Percentiles rank a stretch among this genome's conserved stretches.
Conservation (phyloP, 2,329 filamentous ascomycete species). For the Beauveria pseudobassiana region DNA sequence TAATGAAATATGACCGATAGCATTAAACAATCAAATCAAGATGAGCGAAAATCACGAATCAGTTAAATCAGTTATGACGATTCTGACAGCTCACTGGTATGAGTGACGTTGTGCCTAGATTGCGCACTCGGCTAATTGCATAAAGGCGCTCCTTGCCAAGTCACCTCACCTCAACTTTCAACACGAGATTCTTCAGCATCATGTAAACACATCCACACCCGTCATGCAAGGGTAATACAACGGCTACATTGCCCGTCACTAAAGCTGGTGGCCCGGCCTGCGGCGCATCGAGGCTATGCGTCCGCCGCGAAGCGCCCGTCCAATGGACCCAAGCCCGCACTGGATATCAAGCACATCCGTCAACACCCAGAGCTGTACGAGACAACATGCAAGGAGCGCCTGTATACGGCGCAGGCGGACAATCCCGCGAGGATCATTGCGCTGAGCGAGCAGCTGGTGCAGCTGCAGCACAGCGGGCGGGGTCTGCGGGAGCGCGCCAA, state of each 20-base stretch:
- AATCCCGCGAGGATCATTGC: slow-evolving; percentile 49
- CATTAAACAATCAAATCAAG: background rate
- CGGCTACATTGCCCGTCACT: slow-evolving; percentile 20
- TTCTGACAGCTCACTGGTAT: background rate
- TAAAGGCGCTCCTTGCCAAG: slow-evolving; percentile 17
- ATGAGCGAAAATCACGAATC: background rate
- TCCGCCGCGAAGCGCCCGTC: slow-evolving; percentile 45
- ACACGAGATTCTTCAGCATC: slow-evolving; percentile 3
- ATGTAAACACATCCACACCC: slow-evolving; percentile 14
- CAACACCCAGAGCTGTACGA: slow-evolving; percentile 74
- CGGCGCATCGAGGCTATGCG: slow-evolving; percentile 18
- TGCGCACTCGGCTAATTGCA: slow-evolving; percentile 24
- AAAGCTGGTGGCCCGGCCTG: slow-evolving; percentile 13
- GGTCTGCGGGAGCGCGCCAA: slow-evolving; percentile 61
- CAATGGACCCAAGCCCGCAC: slow-evolving; percentile 65
- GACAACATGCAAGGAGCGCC: slow-evolving; percentile 76
- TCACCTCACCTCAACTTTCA: slow-evolving; percentile 13
- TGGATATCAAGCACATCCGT: slow-evolving; percentile 87
- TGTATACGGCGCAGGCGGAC: slow-evolving; percentile 56
- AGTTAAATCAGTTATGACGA: background rate
- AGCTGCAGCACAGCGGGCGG: slow-evolving; percentile 53
- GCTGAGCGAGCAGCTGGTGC: slow-evolving; percentile 51
- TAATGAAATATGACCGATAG: background rate
- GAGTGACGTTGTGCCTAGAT: background rate
- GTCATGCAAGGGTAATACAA: slow-evolving; percentile 25